A percentile compares a stretch with the other conserved stretches of the same genome.
Conservation (phyloP, 208 protist species). For the Leishmania mexicana region DNA sequence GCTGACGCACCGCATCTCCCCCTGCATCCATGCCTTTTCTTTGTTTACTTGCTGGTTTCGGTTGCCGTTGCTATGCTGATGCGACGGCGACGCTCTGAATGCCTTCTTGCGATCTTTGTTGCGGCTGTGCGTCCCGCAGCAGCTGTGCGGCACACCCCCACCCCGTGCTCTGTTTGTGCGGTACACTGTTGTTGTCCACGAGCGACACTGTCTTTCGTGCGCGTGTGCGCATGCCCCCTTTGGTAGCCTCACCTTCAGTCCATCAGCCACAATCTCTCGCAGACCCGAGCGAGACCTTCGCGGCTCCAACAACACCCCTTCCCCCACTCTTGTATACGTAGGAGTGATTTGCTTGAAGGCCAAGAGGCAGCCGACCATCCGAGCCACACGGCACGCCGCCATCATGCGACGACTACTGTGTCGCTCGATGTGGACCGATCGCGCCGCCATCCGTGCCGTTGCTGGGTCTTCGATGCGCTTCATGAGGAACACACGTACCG, state of each 20-base stretch:
- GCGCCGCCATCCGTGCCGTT: background rate
- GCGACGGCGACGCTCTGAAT: background rate
- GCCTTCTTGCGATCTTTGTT: background rate
- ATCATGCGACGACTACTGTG: slow-evolving; percentile 24
- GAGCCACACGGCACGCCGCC: background rate
- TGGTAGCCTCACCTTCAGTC: background rate
- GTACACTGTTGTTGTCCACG: background rate
- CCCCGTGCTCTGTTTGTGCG: background rate
- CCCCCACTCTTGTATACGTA: background rate
- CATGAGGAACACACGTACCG: background rate
- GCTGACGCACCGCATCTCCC: background rate
- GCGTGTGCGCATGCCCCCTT: background rate
- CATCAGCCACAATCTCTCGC: background rate
- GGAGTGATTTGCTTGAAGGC: background rate
- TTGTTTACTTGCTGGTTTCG: background rate
- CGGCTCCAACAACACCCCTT: background rate
- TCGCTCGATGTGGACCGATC: background rate
- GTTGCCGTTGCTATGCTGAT: background rate
- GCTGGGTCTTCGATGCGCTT: background rate
- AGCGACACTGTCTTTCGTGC: background rate
- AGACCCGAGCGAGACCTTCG: background rate
- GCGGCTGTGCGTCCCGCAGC: background rate
- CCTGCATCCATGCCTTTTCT: background rate
- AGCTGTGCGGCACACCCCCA: background rate
- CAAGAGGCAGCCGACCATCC: background rate